Conservation (phyloP, 148 eudicot species). For the Diospyros lotus region DNA sequence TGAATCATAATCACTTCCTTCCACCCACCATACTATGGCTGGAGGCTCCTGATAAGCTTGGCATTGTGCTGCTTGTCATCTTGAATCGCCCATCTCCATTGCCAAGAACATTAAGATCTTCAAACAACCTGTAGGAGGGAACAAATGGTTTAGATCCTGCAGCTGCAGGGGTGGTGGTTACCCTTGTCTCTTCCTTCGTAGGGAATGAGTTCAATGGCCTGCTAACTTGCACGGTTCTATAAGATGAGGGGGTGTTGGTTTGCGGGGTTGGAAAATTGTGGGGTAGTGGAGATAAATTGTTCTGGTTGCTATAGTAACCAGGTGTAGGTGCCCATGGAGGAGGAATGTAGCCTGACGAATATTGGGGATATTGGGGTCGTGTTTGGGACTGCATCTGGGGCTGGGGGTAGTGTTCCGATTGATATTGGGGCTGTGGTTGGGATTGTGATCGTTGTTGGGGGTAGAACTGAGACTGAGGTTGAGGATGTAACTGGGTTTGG, state of each 20-base stretch:
- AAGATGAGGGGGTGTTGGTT: slow-evolving; percentile 20
- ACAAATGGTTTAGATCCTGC: slow-evolving; percentile 58
- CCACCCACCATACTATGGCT: slow-evolving; percentile 54
- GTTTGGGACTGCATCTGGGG: slow-evolving; percentile 10
- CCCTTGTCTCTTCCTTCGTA: slow-evolving; percentile 36
- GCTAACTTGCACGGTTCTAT: slow-evolving; percentile 30
- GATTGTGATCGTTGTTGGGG: no score
- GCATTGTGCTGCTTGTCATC: slow-evolving; percentile 38
- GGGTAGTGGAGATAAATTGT: slow-evolving; percentile 13
- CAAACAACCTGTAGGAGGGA: slow-evolving; percentile 87
- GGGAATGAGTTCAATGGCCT: slow-evolving; percentile 37
- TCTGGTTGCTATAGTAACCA: slow-evolving; percentile 51
- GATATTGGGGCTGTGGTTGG: slow-evolving; percentile 23
- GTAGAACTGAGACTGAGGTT: slow-evolving; percentile 19
- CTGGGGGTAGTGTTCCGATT: slow-evolving; percentile 5
- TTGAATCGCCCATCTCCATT: slow-evolving; percentile 51
- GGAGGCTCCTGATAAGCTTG: slow-evolving; percentile 52
- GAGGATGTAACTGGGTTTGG: slow-evolving; percentile 27
- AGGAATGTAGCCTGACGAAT: slow-evolving; percentile 55
- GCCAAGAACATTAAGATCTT: slow-evolving; percentile 88
- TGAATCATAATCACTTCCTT: slow-evolving; percentile 35
- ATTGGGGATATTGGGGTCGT: slow-evolving; percentile 33
- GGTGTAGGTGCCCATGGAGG: slow-evolving; percentile 94
- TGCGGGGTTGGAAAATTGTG: slow-evolving; percentile 23
- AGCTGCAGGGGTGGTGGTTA: slow-evolving; percentile 23